phyloP scores from a whole-genome alignment of 2,329 filamentous ascomycete species.

The Aschersonia sp. region DNA sequence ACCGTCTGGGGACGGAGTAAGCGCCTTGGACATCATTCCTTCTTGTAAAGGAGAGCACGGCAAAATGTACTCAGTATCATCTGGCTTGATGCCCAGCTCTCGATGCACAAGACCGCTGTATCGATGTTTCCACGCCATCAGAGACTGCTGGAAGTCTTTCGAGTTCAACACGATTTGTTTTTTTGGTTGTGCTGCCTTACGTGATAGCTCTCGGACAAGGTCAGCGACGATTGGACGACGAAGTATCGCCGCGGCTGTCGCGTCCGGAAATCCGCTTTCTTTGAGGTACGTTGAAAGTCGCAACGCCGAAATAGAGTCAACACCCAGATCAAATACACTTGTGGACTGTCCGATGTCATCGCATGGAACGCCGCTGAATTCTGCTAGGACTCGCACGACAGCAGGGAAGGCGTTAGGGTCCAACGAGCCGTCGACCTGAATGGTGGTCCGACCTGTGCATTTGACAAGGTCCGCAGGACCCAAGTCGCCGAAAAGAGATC shows the following conservation, averaged over 20 bases:
- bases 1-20: slow-evolving; percentile 29
- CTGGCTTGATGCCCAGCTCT: slow-evolving; percentile 31
- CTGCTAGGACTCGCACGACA: slow-evolving; percentile 39
- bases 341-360: slow-evolving; percentile 34
- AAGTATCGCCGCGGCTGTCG: slow-evolving; percentile 54
- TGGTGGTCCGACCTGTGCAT: slow-evolving; percentile 23
- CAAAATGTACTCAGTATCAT: slow-evolving; percentile 55
- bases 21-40: slow-evolving; percentile 64
- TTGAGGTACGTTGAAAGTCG: slow-evolving; percentile 52
- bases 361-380: slow-evolving; percentile 31
- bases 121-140: slow-evolving; percentile 50
- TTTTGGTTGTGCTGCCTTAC: not conserved
- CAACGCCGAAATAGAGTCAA: slow-evolving; percentile 79
- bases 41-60: slow-evolving; percentile 80
- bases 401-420: slow-evolving; percentile 23
- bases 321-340: slow-evolving; percentile 72
- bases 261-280: slow-evolving; percentile 41
- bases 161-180: slow-evolving; percentile 23
- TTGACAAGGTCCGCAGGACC: slow-evolving; percentile 46
- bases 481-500: slow-evolving; percentile 48
- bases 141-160: slow-evolving; percentile 40
- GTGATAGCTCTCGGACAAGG: slow-evolving; percentile 24
- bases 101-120: slow-evolving; percentile 38
- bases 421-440: slow-evolving; percentile 13
- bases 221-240: slow-evolving; percentile 38